Evolutionary conservation across 1,284 basidiomycete species (phyloP).

Genomic region (Mycosarcoma mackinlayi): DNA sequence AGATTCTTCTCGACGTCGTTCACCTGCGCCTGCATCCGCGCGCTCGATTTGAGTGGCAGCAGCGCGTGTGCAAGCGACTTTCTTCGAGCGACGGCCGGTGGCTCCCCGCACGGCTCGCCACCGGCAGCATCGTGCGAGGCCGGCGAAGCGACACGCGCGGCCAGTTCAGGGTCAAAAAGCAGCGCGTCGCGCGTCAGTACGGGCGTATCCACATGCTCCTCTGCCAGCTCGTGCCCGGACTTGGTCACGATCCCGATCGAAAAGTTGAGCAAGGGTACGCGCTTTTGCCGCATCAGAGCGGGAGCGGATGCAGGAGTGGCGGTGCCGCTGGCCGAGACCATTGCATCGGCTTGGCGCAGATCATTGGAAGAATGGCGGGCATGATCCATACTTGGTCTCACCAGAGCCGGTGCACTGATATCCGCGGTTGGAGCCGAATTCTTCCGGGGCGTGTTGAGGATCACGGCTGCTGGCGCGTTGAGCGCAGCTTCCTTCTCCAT

Average conservation of each 20-base stretch:
- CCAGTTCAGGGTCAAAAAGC: conserved; percentile 45
- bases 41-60: conserved; percentile 20
- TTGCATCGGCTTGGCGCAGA: conserved; percentile 9
- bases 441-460: conserved; percentile 31
- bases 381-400: conserved; percentile 23
- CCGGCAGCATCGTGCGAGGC: neutral
- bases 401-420: conserved; percentile 1
- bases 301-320: conserved; percentile 6
- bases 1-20: conserved; percentile 6
- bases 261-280: conserved; percentile 38
- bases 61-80: conserved; percentile 20
- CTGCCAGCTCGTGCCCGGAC: conserved; percentile 16
- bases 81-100: conserved; percentile 11
- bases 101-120: conserved; percentile 15
- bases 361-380: conserved; percentile 16
- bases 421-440: conserved; percentile 11
- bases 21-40: conserved; percentile 19
- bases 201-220: conserved; percentile 15
- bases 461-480: conserved; percentile 23
- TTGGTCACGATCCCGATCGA: conserved; percentile 33
- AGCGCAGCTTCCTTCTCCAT: conserved; percentile 27
- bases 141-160: conserved; percentile 17
- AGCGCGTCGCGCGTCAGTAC: conserved; percentile 43
- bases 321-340: neutral
- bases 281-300: conserved; percentile 27